Evolutionary conservation across 164 flowering plant genomes (phyloP).

Genomic region (Amborella trichopoda): DNA sequence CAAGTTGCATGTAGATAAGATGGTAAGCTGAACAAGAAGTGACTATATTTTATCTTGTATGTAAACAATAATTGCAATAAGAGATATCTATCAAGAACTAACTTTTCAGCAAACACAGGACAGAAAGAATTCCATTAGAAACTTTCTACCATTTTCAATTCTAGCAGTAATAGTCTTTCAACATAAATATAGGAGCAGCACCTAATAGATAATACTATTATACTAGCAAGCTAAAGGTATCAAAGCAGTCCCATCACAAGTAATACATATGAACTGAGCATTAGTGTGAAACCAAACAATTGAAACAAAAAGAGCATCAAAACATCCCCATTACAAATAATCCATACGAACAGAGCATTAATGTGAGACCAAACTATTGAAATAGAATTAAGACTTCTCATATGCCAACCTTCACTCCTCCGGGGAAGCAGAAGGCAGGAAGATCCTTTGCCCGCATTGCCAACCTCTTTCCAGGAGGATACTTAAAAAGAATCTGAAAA

Average conservation of each 20-base stretch:
- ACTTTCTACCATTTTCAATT: no score
- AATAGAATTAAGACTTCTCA: constrained; percentile 1
- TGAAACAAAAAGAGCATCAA: neutral
- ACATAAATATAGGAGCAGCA: no score
- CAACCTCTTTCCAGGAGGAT: constrained; percentile 77
- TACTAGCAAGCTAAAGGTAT: no score
- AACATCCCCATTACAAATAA: constrained; percentile 1
- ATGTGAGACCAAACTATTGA: neutral
- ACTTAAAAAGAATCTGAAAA: constrained; percentile 75
- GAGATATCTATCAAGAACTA: no score
- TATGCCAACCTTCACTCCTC: constrained; percentile 63
- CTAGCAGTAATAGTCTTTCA: no score
- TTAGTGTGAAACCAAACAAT: neutral
- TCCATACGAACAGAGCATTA: neutral
- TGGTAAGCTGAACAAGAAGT: no score
- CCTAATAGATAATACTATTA: no score
- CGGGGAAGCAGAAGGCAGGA: constrained; percentile 88
- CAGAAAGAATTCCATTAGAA: no score
- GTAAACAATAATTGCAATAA: no score
- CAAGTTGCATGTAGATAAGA: no score
- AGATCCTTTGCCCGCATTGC: constrained; percentile 58
- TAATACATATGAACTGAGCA: neutral
- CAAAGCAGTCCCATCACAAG: neutral
- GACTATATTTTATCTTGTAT: no score
- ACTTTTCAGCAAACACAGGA: no score